A percentile compares a stretch with the other conserved stretches of the same genome.
phyloP scores from a whole-genome alignment of 2,329 filamentous ascomycete genomes.

The Aspergillus viridinutans region DNA sequence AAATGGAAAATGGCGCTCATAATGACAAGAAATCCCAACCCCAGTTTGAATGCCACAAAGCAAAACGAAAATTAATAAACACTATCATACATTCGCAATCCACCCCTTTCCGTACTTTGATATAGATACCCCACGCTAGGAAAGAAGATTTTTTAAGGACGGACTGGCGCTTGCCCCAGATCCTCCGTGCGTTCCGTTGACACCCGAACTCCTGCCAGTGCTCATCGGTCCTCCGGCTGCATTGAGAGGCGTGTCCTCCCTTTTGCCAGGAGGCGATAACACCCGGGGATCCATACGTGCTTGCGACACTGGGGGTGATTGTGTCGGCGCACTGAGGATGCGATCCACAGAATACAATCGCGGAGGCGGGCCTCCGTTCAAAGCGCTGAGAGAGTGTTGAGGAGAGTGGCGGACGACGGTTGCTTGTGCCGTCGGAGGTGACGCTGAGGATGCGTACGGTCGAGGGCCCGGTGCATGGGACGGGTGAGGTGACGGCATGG shows the following conservation, averaged over 20 bases:
- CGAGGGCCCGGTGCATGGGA: conserved; percentile 28
- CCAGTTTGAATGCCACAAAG: not conserved
- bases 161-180: conserved; percentile 72
- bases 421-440: conserved; percentile 36
- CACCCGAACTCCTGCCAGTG: conserved; percentile 23
- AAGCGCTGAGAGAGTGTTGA: conserved; percentile 32
- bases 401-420: conserved; percentile 35
- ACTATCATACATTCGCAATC: conserved; percentile 17
- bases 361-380: conserved; percentile 33
- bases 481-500: conserved; percentile 31
- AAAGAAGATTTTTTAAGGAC: conserved; percentile 69
- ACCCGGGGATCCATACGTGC: conserved; percentile 33
- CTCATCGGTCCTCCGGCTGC: conserved; percentile 22
- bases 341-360: conserved; percentile 38
- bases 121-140: conserved; percentile 38
- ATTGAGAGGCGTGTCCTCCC: conserved; percentile 26
- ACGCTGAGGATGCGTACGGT: conserved; percentile 34
- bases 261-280: conserved; percentile 27
- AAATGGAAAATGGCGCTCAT: not conserved
- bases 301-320: conserved; percentile 34
- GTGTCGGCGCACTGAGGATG: conserved; percentile 28
- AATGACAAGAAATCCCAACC: not conserved
- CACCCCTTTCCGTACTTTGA: not conserved
- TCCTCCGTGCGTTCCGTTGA: conserved; percentile 25
- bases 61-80: conserved; percentile 10